phyloP scores from a whole-genome alignment of 2,329 filamentous ascomycete species.

The Aspergillus sp. region DNA sequence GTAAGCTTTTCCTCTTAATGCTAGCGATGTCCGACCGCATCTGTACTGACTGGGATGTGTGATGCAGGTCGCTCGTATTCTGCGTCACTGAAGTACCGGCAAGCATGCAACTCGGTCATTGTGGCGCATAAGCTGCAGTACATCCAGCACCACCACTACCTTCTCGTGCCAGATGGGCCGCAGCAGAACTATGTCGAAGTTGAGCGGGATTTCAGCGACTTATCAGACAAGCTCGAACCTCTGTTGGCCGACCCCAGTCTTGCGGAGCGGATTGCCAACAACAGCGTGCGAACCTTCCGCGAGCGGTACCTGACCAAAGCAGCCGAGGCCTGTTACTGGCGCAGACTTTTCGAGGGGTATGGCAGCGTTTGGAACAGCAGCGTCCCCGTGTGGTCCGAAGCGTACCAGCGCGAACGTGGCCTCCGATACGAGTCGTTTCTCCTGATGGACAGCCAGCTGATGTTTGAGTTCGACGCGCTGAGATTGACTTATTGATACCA shows the following conservation, averaged over 20 bases:
- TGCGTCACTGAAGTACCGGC: constrained; percentile 52
- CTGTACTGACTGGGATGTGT: not conserved
- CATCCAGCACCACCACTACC: constrained; percentile 50
- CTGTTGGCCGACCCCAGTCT: constrained; percentile 38
- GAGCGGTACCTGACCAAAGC: constrained; percentile 53
- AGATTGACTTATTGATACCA: not conserved
- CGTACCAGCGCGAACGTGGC: constrained; percentile 17
- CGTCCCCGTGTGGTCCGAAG: constrained; percentile 10
- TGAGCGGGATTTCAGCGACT: constrained; percentile 57
- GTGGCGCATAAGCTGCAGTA: constrained; percentile 50
- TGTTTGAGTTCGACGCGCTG: constrained; percentile 25
- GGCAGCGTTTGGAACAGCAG: constrained; percentile 26
- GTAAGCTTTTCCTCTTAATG: constrained; percentile 27
- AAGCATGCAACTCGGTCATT: constrained; percentile 50
- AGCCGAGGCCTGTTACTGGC: constrained; percentile 56
- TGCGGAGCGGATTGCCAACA: constrained; percentile 50
- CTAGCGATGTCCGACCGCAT: not conserved
- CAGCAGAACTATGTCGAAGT: constrained; percentile 52
- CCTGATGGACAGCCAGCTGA: constrained; percentile 27
- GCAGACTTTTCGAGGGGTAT: constrained; percentile 42
- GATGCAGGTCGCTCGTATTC: constrained; percentile 46
- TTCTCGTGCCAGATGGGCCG: constrained; percentile 44
- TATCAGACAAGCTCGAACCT: constrained; percentile 40
- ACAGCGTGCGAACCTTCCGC: constrained; percentile 48
- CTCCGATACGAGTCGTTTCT: constrained; percentile 35